Conservation (phyloP, 768 basidiomycete genomes). For the Lyophyllum semitale region DNA sequence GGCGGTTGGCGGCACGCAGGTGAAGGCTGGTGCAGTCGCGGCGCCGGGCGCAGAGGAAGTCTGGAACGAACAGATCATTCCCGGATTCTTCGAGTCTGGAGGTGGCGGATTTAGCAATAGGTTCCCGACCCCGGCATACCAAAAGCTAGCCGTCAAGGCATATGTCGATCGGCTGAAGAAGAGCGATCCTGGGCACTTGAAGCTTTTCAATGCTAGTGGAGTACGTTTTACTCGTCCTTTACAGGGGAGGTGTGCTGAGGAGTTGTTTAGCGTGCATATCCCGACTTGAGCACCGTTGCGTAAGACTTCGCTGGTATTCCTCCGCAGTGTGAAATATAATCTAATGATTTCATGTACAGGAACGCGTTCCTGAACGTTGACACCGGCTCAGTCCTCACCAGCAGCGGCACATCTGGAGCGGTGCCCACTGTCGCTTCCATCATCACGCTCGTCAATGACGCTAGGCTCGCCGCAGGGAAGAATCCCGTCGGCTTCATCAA, state of each 20-base stretch:
- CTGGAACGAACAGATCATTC: slow-evolving; percentile 29
- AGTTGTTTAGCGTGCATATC: slow-evolving; percentile 27
- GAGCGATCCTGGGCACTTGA: slow-evolving; percentile 23
- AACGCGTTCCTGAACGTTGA: slow-evolving; percentile 19
- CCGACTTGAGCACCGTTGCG: slow-evolving; percentile 39
- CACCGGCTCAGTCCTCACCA: slow-evolving; percentile 24
- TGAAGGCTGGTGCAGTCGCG: slow-evolving; percentile 34
- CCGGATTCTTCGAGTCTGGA: slow-evolving; percentile 35
- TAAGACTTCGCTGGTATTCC: slow-evolving; percentile 25
- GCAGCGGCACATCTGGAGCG: slow-evolving; percentile 34
- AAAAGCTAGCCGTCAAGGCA: slow-evolving; percentile 30
- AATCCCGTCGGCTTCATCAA: slow-evolving; percentile 45
- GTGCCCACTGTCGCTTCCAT: slow-evolving; percentile 36
- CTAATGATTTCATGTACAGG: background rate
- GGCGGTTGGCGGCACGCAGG: slow-evolving; percentile 46
- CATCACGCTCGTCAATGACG: slow-evolving; percentile 40
- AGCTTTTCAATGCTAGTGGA: slow-evolving; percentile 29
- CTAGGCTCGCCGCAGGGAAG: slow-evolving; percentile 35
- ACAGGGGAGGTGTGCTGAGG: background rate
- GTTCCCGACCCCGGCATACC: slow-evolving; percentile 43
- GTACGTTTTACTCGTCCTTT: slow-evolving; percentile 21
- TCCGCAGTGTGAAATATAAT: background rate
- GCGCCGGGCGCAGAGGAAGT: slow-evolving; percentile 28
- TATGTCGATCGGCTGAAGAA: slow-evolving; percentile 35
- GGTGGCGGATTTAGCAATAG: slow-evolving; percentile 37